phyloP scores from a whole-genome alignment of 2,329 filamentous ascomycete species.

The Cordyceps fumosorosea region DNA sequence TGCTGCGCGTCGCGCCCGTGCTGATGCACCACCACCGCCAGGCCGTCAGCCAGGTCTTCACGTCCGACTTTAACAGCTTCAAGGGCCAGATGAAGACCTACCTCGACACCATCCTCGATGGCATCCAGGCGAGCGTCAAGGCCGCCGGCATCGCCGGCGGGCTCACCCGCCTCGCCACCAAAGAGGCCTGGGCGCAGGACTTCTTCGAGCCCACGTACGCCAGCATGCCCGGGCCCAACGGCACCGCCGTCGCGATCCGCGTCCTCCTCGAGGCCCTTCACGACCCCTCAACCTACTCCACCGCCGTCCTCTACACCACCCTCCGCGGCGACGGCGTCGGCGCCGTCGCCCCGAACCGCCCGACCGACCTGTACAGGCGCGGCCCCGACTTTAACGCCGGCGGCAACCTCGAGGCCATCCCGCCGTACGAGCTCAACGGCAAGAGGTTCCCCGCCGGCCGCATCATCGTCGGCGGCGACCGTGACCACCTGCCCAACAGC shows the following conservation, averaged over 20 bases:
- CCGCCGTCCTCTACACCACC: neutral
- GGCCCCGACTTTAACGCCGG: neutral
- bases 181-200: slow-evolving; percentile 33
- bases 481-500: neutral
- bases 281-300: neutral
- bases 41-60: slow-evolving; percentile 22
- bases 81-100: neutral
- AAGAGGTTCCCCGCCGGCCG: neutral
- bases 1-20: slow-evolving; percentile 30
- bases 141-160: slow-evolving; percentile 2
- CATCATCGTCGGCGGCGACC: neutral
- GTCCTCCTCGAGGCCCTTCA: slow-evolving; percentile 22
- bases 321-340: neutral
- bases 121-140: neutral
- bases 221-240: slow-evolving; percentile 31
- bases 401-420: neutral
- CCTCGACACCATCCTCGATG: neutral
- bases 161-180: slow-evolving; percentile 19
- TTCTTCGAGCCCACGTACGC: slow-evolving; percentile 32
- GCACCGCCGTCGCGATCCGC: slow-evolving; percentile 23
- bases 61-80: neutral
- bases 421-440: neutral
- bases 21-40: slow-evolving; percentile 33
- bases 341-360: neutral
- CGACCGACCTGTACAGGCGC: neutral